Percentiles rank a stretch among this genome's conserved stretches.
phyloP scores from a whole-genome alignment of 176 grass and related monocot genomes.

The Echinochloa phyllopogon region DNA sequence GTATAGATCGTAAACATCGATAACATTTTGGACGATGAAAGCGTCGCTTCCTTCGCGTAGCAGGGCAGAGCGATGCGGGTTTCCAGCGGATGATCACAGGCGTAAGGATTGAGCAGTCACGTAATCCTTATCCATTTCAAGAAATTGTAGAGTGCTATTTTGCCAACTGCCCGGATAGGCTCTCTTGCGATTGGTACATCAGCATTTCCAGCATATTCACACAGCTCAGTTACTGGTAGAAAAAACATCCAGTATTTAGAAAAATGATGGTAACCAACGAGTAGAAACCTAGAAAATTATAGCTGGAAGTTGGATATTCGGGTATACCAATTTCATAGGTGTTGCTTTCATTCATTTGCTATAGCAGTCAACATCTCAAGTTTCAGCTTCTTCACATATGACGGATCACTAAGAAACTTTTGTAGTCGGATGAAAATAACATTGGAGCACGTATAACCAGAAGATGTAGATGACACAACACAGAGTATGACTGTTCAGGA shows the following conservation, averaged over 20 bases:
- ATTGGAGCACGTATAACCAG: slow-evolving; percentile 97
- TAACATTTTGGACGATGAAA: too few species aligned
- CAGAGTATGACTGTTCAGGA: slow-evolving; percentile 97
- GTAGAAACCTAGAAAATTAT: slow-evolving; percentile 41
- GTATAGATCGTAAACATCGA: too few species aligned
- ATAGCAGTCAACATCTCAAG: slow-evolving; percentile 99
- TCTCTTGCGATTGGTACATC: slow-evolving; percentile 95
- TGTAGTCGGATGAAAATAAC: slow-evolving; percentile 97
- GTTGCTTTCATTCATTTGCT: slow-evolving; percentile 99
- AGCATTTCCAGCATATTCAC: slow-evolving; percentile 99
- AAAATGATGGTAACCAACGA: slow-evolving; percentile 25
- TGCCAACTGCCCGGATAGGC: slow-evolving; percentile 97
- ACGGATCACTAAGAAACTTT: slow-evolving; percentile 98
- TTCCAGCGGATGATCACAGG: too few species aligned
- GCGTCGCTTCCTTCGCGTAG: too few species aligned
- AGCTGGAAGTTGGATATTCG: slow-evolving; percentile 24
- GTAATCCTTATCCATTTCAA: slow-evolving; percentile 99
- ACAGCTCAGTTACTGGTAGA: slow-evolving; percentile 88
- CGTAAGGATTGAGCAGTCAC: too few species aligned
- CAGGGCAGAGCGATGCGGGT: too few species aligned
- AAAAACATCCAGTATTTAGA: slow-evolving; percentile 16
- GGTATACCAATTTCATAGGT: slow-evolving; percentile 95
- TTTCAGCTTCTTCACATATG: slow-evolving; percentile 98
- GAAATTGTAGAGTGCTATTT: slow-evolving; percentile 99
- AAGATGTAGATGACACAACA: slow-evolving; percentile 92